Conservation (phyloP, 2,329 filamentous ascomycete species). For the Westerdykella ornata region DNA sequence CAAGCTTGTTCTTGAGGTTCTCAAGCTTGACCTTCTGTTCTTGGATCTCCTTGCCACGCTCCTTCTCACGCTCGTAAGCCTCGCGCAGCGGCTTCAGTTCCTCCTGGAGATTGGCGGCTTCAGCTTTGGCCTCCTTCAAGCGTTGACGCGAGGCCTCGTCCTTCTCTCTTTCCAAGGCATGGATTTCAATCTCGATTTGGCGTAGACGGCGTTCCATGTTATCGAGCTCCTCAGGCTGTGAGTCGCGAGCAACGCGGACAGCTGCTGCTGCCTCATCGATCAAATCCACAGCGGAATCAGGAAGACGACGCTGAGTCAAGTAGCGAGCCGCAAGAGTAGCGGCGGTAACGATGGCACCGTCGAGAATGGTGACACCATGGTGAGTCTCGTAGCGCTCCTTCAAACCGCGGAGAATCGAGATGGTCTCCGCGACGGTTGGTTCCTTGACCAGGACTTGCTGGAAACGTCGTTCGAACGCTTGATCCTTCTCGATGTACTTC, state of each 20-base stretch:
- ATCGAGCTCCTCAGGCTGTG: conserved; percentile 91
- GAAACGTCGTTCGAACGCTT: conserved; percentile 95
- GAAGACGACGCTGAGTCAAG: conserved; percentile 80
- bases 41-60: conserved; percentile 84
- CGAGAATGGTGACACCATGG: conserved; percentile 93
- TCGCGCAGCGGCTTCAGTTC: conserved; percentile 86
- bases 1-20: conserved; percentile 79
- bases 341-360: conserved; percentile 84
- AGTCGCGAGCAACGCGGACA: conserved; percentile 92
- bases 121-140: conserved; percentile 74
- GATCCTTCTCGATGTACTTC: conserved; percentile 98
- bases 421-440: conserved; percentile 77
- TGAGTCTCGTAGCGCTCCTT: conserved; percentile 98
- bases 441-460: conserved; percentile 98
- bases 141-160: conserved; percentile 86
- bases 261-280: conserved; percentile 95
- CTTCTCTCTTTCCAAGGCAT: conserved; percentile 86
- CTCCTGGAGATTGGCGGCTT: conserved; percentile 90
- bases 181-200: conserved; percentile 95
- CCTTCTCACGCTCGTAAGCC: conserved; percentile 92
- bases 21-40: conserved; percentile 94
- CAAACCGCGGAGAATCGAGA: conserved; percentile 95
- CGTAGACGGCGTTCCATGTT: conserved; percentile 84
- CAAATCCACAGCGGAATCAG: conserved; percentile 93
- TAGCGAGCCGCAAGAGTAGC: conserved; percentile 92